Conservation (phyloP, 805 yeast genomes). For the Hanseniaspora clermontiae region DNA sequence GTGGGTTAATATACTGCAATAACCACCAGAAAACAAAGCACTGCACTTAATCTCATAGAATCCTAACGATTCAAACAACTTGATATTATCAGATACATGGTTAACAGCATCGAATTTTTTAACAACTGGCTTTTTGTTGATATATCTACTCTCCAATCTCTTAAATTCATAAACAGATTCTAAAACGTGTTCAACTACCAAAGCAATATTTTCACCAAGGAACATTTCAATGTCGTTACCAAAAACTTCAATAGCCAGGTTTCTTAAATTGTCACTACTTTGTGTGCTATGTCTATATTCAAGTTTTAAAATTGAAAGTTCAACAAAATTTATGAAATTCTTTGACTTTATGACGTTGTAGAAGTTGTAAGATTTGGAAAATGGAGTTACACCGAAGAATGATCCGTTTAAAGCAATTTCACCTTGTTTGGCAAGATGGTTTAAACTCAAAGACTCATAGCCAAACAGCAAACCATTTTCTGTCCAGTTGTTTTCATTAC, state of each 20-base stretch:
- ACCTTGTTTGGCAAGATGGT: conserved; percentile 49
- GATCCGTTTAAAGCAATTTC: conserved; percentile 57
- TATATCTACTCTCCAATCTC: conserved; percentile 8
- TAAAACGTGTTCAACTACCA: conserved; percentile 37
- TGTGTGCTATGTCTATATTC: conserved; percentile 18
- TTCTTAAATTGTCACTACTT: conserved; percentile 26
- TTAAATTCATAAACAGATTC: conserved; percentile 21
- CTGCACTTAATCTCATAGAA: conserved; percentile 36
- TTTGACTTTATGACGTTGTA: conserved; percentile 36
- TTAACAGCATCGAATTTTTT: not conserved
- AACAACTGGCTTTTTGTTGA: not conserved
- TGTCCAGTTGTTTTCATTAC: conserved; percentile 19
- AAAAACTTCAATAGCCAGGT: conserved; percentile 38
- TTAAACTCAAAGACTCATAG: conserved; percentile 57
- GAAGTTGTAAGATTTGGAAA: conserved; percentile 38
- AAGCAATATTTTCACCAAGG: conserved; percentile 40
- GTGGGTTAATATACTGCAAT: conserved; percentile 32
- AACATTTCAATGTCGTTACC: conserved; percentile 61
- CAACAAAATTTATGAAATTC: conserved; percentile 58
- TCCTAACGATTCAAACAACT: conserved; percentile 5
- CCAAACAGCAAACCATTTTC: conserved; percentile 72
- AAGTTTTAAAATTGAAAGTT: conserved; percentile 40
- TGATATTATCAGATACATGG: not conserved
- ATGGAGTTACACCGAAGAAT: conserved; percentile 43
- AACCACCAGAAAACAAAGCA: conserved; percentile 59